Conservation (phyloP, 2,329 filamentous ascomycete genomes). For the Zopfia rhizophila region DNA sequence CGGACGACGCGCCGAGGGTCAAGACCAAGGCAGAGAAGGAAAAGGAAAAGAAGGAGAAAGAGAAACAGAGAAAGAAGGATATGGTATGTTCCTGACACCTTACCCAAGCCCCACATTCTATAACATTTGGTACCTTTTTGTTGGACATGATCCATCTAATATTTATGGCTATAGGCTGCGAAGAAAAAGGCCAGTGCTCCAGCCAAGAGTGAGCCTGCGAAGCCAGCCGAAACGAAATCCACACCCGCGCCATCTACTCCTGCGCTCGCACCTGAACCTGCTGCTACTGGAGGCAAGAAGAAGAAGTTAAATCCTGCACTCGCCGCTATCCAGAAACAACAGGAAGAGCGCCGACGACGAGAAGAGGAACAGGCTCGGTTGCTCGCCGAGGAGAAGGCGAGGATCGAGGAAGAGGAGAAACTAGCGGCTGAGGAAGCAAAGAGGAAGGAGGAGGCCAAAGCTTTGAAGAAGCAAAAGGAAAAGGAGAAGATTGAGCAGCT, state of each 20-base stretch:
- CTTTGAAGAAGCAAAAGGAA: conserved; percentile 84
- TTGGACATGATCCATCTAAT: conserved; percentile 12
- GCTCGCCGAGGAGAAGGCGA: conserved; percentile 71
- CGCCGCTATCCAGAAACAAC: conserved; percentile 79
- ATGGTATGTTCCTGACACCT: conserved; percentile 69
- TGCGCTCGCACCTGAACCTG: conserved; percentile 46
- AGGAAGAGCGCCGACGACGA: conserved; percentile 75
- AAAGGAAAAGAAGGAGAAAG: conserved; percentile 95
- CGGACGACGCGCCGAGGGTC: conserved; percentile 63
- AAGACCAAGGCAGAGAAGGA: conserved; percentile 99
- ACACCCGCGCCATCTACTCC: conserved; percentile 41
- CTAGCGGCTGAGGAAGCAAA: conserved; percentile 73
- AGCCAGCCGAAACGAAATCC: conserved; percentile 52
- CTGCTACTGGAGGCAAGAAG: conserved; percentile 72
- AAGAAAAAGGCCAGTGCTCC: conserved; percentile 69
- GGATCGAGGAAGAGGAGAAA: conserved; percentile 73
- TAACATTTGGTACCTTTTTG: conserved; percentile 1
- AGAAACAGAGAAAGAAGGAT: conserved; percentile 99
- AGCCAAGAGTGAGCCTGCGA: conserved; percentile 56
- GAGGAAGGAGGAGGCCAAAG: conserved; percentile 77
- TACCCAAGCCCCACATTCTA: not conserved
- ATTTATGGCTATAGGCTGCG: conserved; percentile 53
- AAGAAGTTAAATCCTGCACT: conserved; percentile 88
- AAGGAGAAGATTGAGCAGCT: conserved; percentile 87
- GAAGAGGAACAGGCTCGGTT: conserved; percentile 71